Conservation (phyloP, 495 filamentous ascomycete species). For the Podospora comata region DNA sequence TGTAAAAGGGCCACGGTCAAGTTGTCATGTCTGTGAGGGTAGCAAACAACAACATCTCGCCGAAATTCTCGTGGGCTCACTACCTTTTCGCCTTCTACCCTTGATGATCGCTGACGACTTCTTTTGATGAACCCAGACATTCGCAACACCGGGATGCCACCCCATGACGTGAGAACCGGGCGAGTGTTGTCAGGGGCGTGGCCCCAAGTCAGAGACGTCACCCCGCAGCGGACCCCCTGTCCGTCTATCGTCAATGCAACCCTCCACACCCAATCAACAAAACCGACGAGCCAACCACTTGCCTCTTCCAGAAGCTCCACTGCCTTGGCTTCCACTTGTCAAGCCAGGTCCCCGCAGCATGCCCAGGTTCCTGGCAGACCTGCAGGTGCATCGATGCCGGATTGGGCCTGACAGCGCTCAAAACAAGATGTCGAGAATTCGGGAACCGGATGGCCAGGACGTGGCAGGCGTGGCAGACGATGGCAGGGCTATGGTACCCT, state of each 20-base stretch:
- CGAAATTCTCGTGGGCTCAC: background rate
- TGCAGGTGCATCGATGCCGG: background rate
- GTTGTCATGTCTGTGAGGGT: background rate
- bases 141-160: slow-evolving; percentile 2
- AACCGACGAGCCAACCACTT: background rate
- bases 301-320: background rate
- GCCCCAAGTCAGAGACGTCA: slow-evolving; percentile 9
- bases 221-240: slow-evolving; percentile 4
- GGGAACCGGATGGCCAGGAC: slow-evolving; percentile 1
- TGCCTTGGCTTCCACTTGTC: background rate
- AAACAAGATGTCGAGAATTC: background rate
- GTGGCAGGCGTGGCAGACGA: background rate
- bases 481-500: background rate
- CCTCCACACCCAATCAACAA: background rate
- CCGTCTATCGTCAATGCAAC: background rate
- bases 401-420: slow-evolving; percentile 1
- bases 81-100: background rate
- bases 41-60: background rate
- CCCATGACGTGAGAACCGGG: background rate
- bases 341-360: background rate
- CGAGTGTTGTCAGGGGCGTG: background rate
- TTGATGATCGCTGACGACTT: background rate
- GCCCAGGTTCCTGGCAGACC: slow-evolving; percentile 1
- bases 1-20: background rate
- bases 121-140: background rate